phyloP scores from a whole-genome alignment of 2,329 filamentous ascomycete genomes.

The Ilyonectria sp. region DNA sequence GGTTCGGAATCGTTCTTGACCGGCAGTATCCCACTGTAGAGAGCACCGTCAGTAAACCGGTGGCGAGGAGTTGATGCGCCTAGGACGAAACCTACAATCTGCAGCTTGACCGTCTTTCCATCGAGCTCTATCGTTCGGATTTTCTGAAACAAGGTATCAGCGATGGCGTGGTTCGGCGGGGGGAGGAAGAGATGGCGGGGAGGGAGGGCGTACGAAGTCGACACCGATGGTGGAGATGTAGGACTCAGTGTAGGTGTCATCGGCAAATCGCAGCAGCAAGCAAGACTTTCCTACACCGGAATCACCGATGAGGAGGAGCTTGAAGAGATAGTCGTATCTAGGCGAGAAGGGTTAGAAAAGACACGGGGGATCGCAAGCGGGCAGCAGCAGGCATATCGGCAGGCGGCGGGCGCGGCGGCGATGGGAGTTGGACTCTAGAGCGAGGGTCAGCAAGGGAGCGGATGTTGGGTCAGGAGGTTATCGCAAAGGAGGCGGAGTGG shows the following conservation, averaged over 20 bases:
- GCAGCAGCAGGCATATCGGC: slow-evolving; percentile 7
- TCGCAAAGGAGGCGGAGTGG: slow-evolving; percentile 54
- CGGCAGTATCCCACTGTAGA: slow-evolving; percentile 95
- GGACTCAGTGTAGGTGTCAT: slow-evolving; percentile 99
- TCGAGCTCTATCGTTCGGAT: slow-evolving; percentile 99
- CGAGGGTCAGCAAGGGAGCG: slow-evolving; percentile 43
- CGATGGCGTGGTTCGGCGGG: slow-evolving; percentile 20
- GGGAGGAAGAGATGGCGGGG: slow-evolving; percentile 5
- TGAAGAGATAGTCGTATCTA: slow-evolving; percentile 99
- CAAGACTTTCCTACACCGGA: slow-evolving; percentile 99
- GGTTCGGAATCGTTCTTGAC: slow-evolving; percentile 99
- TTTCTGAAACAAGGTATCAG: slow-evolving; percentile 75
- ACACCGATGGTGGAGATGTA: slow-evolving; percentile 99
- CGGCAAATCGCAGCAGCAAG: slow-evolving; percentile 96
- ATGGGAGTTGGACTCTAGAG: slow-evolving; percentile 45
- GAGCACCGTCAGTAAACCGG: slow-evolving; percentile 32
- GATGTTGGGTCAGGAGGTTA: slow-evolving; percentile 49
- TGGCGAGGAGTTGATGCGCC: neutral
- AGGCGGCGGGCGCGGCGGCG: slow-evolving; percentile 19
- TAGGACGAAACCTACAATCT: slow-evolving; percentile 82
- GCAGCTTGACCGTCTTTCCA: slow-evolving; percentile 99
- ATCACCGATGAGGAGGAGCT: slow-evolving; percentile 99
- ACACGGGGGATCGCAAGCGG: slow-evolving; percentile 28
- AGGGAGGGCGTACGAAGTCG: slow-evolving; percentile 84
- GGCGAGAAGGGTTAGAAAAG: slow-evolving; percentile 45